Evolutionary conservation across 371 early-diverging fungal species (phyloP).

Genomic region (Syncephalastrum sp.): DNA sequence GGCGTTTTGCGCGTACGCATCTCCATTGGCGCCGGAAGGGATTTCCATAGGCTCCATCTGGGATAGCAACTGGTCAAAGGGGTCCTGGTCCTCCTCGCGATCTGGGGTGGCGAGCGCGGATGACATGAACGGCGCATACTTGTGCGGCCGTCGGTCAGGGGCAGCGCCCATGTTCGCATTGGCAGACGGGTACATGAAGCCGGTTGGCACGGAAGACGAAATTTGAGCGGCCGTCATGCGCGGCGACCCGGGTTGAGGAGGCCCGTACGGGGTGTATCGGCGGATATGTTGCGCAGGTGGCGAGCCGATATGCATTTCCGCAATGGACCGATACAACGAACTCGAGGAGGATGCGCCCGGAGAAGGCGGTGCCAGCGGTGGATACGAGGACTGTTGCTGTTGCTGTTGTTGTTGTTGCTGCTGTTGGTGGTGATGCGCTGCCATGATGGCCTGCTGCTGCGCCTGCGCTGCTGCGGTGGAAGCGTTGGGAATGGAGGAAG

Average conservation of each 20-base stretch:
- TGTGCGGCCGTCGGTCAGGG: slow-evolving; percentile 12
- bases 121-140: slow-evolving; percentile 33
- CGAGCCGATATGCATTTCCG: slow-evolving; percentile 33
- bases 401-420: slow-evolving; percentile 2
- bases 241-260: slow-evolving; percentile 29
- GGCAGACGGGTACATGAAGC: too few relatives aligned
- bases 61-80: slow-evolving; percentile 18
- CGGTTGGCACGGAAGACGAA: too few relatives aligned
- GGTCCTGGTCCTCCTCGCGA: slow-evolving; percentile 29
- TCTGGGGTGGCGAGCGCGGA: slow-evolving; percentile 35
- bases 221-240: slow-evolving; percentile 8
- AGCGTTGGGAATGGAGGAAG: slow-evolving; percentile 14
- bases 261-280: slow-evolving; percentile 25
- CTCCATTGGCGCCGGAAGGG: too few relatives aligned
- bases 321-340: slow-evolving; percentile 25
- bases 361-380: slow-evolving; percentile 11
- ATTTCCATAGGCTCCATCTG: too few relatives aligned
- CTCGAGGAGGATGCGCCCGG: slow-evolving; percentile 15
- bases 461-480: slow-evolving; percentile 16
- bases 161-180: neutral
- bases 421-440: too few relatives aligned
- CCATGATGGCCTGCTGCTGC: neutral
- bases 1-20: too few relatives aligned
- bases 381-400: slow-evolving; percentile 6
- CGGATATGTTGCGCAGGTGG: slow-evolving; percentile 24